Evolutionary conservation across 108 stramenopile species (phyloP), one percentile per base, ranked within the genome.

Genomic region (Cyclotella choctawhatcheeana): DNA sequence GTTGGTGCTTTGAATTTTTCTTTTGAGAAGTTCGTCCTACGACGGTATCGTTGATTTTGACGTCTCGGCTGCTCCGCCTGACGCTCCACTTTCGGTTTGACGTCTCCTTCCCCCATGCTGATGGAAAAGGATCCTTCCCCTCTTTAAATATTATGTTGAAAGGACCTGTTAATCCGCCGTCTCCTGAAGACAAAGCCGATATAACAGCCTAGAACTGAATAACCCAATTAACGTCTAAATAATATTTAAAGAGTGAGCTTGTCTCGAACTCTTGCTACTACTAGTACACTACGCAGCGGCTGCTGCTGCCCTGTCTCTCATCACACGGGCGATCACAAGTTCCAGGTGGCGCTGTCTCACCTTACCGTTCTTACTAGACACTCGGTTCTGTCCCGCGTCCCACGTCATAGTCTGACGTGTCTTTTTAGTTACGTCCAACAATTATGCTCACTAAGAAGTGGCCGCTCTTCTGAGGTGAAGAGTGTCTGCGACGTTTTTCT

Each of bases 1-100:
- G 98, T 92, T 98, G 98, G 81, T 97, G 98, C 83, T 76, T 99
- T 50, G 13, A 50, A 50, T 20, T 7, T 20, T n/a, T 50, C n/a
- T 40, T 8, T 12, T 8, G 37, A 8, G 12, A 12, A 44, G 75
- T 97, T 13, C 98, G 96, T 30, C 48, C 48, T 50, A 8, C 14
- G 13, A n/a, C 16, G 16, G 16, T n/a, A 50, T 50, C n/a, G 7
- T n/a, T 50, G 48, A 4, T 50, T 8, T 16, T 16, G 48, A 4
- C n/a, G 48, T 7, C 4, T 7, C 48, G 8, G 8, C 48, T n/a
- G 14, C n/a, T 50, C 14, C 4, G 48, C 48, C 48, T n/a, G 16
- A 50, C 18, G 48, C 48, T 50, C 48, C 4, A 50, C 16, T 50
- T 50, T 50, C 18, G 48, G 48, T n/a, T 50, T 50, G 16, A 50